phyloP scores from a whole-genome alignment of 2,329 filamentous ascomycete genomes.

The Lachnellula hyalina region DNA sequence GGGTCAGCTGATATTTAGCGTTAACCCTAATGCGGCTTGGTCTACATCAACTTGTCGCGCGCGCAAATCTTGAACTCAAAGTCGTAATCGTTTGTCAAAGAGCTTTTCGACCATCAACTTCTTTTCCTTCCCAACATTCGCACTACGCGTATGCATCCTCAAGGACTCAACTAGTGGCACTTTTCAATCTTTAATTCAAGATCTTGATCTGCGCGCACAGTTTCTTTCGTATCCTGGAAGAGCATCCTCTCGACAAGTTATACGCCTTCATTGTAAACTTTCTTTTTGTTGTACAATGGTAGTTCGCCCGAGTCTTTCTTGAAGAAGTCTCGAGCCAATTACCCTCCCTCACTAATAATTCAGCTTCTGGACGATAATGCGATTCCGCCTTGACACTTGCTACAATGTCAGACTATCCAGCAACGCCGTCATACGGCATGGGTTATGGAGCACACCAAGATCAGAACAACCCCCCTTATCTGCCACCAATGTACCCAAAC shows the following conservation, averaged over 20 bases:
- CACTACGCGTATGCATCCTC: not conserved
- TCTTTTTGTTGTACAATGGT: constrained; percentile 23
- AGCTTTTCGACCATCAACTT: not conserved
- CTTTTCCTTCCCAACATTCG: constrained; percentile 1
- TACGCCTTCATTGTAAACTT: constrained; percentile 12
- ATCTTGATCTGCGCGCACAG: constrained; percentile 4
- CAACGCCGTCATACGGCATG: constrained; percentile 38
- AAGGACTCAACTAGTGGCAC: not conserved
- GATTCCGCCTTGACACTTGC: constrained; percentile 7
- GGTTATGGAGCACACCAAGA: constrained; percentile 21
- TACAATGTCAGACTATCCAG: constrained; percentile 44
- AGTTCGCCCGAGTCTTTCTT: constrained; percentile 15
- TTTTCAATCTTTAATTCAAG: constrained; percentile 9
- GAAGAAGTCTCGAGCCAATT: constrained; percentile 12
- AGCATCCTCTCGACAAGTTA: not conserved
- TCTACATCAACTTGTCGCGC: not conserved
- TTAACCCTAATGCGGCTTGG: not conserved
- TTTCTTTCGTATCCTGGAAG: constrained; percentile 1
- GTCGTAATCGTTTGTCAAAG: not conserved
- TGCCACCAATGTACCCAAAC: constrained; percentile 21
- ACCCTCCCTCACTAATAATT: constrained; percentile 14
- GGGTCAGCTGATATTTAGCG: not conserved
- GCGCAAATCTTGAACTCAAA: not conserved
- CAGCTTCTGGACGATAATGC: constrained; percentile 13
- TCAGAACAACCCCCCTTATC: constrained; percentile 23